phyloP scores from a whole-genome alignment of 352 stramenopile species.

The Pythium chondricola region DNA sequence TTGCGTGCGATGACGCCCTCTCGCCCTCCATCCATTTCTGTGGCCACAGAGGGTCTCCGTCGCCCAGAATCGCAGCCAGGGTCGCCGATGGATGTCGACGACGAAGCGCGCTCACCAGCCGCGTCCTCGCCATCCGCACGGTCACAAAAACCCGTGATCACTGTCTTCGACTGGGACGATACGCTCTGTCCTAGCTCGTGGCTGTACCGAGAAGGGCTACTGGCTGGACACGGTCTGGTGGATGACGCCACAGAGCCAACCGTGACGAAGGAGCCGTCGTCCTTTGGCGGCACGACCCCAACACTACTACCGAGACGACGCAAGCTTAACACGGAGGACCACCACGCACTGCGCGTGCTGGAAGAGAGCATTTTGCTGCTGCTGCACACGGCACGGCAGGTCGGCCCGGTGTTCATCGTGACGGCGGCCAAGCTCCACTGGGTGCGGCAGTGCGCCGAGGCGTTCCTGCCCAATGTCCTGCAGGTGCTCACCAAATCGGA shows the following conservation, averaged over 20 bases:
- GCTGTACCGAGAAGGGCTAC: constrained; percentile 36
- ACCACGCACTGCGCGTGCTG: constrained; percentile 22
- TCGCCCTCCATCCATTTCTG: neutral
- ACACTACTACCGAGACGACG: neutral
- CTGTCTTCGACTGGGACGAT: constrained; percentile 64
- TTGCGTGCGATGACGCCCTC: too few species aligned
- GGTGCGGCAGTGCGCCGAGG: constrained; percentile 34
- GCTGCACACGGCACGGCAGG: constrained; percentile 28
- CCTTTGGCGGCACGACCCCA: constrained; percentile 2
- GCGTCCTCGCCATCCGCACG: constrained; percentile 12
- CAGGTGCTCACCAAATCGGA: constrained; percentile 31
- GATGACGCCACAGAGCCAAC: constrained; percentile 18
- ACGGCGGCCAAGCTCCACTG: constrained; percentile 50
- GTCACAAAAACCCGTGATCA: constrained; percentile 20
- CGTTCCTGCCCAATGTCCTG: constrained; percentile 39
- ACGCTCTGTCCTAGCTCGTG: constrained; percentile 57
- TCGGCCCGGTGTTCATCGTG: constrained; percentile 56
- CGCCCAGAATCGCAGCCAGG: constrained; percentile 6
- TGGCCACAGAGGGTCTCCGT: neutral
- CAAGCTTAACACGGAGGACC: constrained; percentile 15
- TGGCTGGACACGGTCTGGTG: constrained; percentile 35
- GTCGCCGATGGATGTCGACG: constrained; percentile 21
- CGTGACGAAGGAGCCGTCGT: neutral
- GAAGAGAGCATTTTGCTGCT: constrained; percentile 35
- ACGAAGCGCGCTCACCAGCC: constrained; percentile 5